These are phyloP conservation scores for Melampsora medusae DNA, from an alignment of 1,284 basidiomycete species.

Conservation along the genomic window DNA sequence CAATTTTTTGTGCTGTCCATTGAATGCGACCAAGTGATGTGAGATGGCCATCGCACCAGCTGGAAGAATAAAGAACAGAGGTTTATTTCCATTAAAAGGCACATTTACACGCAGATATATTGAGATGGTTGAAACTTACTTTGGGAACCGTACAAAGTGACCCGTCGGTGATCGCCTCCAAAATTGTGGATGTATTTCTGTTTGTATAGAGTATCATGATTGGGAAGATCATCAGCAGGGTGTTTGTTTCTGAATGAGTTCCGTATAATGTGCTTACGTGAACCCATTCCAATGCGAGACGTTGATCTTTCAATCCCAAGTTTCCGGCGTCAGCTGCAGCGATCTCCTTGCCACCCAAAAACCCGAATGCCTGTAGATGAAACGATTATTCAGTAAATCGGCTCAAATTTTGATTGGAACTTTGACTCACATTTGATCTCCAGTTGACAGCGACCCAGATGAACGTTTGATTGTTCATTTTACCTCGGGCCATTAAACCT, in stretches of 20 bases:
- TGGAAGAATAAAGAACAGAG: neutral
- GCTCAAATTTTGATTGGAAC: too few relatives aligned
- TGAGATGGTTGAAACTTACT: too few relatives aligned
- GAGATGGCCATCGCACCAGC: neutral
- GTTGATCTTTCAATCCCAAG: slow-evolving; percentile 36
- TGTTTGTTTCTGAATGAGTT: too few relatives aligned
- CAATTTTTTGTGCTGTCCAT: neutral
- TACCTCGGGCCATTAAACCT: slow-evolving; percentile 1
- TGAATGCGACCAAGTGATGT: neutral
- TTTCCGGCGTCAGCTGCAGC: slow-evolving; percentile 13
- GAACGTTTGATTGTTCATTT: neutral
- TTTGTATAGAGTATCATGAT: too few relatives aligned
- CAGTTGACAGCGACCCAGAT: slow-evolving; percentile 6
- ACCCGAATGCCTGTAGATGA: slow-evolving; percentile 11
- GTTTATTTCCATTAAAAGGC: too few relatives aligned
- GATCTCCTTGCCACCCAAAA: slow-evolving; percentile 31
- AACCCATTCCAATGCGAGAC: slow-evolving; percentile 28
- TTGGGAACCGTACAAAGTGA: too few relatives aligned
- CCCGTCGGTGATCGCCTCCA: too few relatives aligned
- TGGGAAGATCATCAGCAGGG: too few relatives aligned
- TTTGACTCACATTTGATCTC: neutral
- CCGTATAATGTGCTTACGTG: neutral
- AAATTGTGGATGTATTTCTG: too few relatives aligned
- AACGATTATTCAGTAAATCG: too few relatives aligned
- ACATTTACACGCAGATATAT: too few relatives aligned